Percentiles rank a stretch among this genome's conserved stretches.
These are phyloP conservation scores for Leucocoprinus birnbaumii DNA, from an alignment of 768 basidiomycete genomes.

Conservation along the genomic window DNA sequence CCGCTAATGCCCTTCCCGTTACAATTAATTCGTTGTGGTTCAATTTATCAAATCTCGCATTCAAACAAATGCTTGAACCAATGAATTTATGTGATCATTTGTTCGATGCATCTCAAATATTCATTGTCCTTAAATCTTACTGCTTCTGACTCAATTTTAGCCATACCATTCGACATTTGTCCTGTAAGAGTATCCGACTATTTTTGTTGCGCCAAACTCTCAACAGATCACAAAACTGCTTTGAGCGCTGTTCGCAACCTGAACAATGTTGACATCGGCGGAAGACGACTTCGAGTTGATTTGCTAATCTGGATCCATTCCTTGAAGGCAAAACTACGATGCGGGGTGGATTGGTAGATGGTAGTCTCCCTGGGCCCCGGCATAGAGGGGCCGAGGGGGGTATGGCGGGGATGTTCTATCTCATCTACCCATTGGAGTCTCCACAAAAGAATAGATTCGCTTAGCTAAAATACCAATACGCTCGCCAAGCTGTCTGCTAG, in stretches of 20 bases:
- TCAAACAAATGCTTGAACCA: not conserved
- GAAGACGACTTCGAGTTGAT: constrained; percentile 91
- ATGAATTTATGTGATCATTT: constrained; percentile 7
- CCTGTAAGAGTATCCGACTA: not conserved
- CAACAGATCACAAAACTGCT: constrained; percentile 91
- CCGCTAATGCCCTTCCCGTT: too few relatives aligned
- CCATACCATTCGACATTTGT: too few relatives aligned
- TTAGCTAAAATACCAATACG: constrained; percentile 84
- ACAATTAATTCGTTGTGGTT: not conserved
- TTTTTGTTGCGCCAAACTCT: constrained; percentile 7
- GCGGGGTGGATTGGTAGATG: constrained; percentile 76
- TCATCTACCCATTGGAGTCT: constrained; percentile 75
- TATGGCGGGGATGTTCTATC: constrained; percentile 52
- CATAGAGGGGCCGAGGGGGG: constrained; percentile 50
- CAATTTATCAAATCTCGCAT: not conserved
- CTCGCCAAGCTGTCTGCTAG: constrained; percentile 80
- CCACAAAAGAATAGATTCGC: constrained; percentile 63
- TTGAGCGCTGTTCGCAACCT: constrained; percentile 94
- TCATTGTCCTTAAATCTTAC: not conserved
- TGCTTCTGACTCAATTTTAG: too few relatives aligned
- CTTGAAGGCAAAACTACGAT: constrained; percentile 89
- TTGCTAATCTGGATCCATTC: constrained; percentile 92
- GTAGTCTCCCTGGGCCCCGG: constrained; percentile 52
- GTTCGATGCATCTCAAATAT: not conserved
- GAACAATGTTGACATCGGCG: constrained; percentile 89